Percentiles rank a stretch among this genome's conserved stretches.
Evolutionary conservation across 768 basidiomycete genomes (phyloP).

Genomic region (Mycena vitilis): DNA sequence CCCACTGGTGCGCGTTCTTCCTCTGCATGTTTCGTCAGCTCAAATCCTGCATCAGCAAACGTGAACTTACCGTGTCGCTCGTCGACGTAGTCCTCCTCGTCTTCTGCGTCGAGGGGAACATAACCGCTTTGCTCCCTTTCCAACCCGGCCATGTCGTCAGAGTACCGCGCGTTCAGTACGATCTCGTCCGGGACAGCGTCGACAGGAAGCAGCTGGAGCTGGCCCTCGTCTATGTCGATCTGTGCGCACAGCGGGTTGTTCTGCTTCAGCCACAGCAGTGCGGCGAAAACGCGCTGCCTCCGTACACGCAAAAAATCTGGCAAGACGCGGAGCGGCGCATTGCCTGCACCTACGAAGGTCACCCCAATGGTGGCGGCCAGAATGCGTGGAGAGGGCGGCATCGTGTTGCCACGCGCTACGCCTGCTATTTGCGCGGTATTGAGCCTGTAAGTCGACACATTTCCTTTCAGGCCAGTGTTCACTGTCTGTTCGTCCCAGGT

Average conservation of each 20-base stretch:
- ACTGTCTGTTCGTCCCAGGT: constrained; percentile 31
- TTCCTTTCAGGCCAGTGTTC: constrained; percentile 44
- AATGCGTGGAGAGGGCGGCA: constrained; percentile 39
- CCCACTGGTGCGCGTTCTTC: too few species aligned
- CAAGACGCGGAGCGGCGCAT: too few species aligned
- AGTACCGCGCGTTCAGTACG: constrained; percentile 28
- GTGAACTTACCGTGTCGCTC: too few species aligned
- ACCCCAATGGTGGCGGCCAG: constrained; percentile 43
- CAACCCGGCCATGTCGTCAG: constrained; percentile 32
- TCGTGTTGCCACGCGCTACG: constrained; percentile 34
- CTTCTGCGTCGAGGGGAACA: constrained; percentile 35
- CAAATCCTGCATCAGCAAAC: too few species aligned
- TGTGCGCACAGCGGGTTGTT: constrained; percentile 45
- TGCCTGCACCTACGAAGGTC: constrained; percentile 46
- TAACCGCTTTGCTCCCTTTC: constrained; percentile 46
- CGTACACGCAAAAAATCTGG: constrained; percentile 42
- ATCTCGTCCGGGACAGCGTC: constrained; percentile 49
- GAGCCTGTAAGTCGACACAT: constrained; percentile 47
- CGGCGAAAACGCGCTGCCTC: constrained; percentile 34
- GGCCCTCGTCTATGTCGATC: constrained; percentile 39
- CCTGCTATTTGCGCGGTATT: constrained; percentile 33
- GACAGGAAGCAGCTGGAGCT: constrained; percentile 42
- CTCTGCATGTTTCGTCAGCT: too few species aligned
- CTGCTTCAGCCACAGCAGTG: constrained; percentile 47
- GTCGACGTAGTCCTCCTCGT: too few species aligned